Percentiles rank a stretch among this genome's conserved stretches.
These are phyloP conservation scores for Podaxis sp. DNA, from an alignment of 768 basidiomycete species.

Conservation along the genomic window DNA sequence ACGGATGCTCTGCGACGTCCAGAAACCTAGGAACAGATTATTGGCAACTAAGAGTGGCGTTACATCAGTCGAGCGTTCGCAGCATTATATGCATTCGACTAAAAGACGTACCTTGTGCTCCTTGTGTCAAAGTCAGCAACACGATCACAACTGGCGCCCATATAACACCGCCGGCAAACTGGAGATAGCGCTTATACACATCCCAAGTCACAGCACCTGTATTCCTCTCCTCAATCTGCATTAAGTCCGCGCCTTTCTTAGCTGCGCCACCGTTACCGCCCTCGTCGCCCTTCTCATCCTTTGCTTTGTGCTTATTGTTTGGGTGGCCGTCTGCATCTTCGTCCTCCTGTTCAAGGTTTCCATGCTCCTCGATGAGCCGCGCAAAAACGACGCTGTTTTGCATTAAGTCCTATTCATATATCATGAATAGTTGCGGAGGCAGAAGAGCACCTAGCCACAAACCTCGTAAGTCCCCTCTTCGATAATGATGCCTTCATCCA, in stretches of 20 bases:
- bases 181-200: constrained; percentile 48
- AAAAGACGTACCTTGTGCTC: constrained; percentile 37
- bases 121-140: constrained; percentile 42
- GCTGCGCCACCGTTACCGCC: constrained; percentile 15
- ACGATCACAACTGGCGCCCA: constrained; percentile 44
- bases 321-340: constrained; percentile 20
- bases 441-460: constrained; percentile 8
- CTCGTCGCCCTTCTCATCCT: constrained; percentile 13
- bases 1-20: constrained; percentile 55
- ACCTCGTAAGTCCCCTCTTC: constrained; percentile 64
- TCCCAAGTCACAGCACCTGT: constrained; percentile 51
- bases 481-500: constrained; percentile 55
- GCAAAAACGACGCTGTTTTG: constrained; percentile 42
- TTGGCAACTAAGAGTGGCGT: constrained; percentile 44
- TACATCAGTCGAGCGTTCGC: not conserved
- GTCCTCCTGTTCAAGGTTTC: constrained; percentile 36
- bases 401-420: constrained; percentile 39
- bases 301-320: constrained; percentile 12
- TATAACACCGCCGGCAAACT: constrained; percentile 43
- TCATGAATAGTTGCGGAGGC: constrained; percentile 1
- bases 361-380: constrained; percentile 55
- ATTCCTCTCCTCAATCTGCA: constrained; percentile 59
- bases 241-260: constrained; percentile 33
- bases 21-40: constrained; percentile 71
- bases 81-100: not conserved